Percentiles rank a stretch among this genome's conserved stretches.
Evolutionary conservation across 2,329 filamentous ascomycete species (phyloP).

Genomic region (Pseudogymnoascus sp.): DNA sequence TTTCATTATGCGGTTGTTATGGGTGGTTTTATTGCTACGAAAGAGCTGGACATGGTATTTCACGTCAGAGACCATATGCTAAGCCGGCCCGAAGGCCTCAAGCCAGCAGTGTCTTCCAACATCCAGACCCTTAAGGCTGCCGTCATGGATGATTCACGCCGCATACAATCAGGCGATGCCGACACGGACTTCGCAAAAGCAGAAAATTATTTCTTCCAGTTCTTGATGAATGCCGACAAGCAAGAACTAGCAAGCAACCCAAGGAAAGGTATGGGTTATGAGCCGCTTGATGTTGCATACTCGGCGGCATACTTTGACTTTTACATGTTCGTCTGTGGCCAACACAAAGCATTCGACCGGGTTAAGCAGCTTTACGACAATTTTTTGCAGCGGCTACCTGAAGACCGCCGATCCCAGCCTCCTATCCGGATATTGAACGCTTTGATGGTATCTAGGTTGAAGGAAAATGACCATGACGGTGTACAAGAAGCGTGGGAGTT

Average conservation of each 20-base stretch:
- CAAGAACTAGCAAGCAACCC: conserved; percentile 23
- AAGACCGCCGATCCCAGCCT: conserved; percentile 33
- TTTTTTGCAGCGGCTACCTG: conserved; percentile 41
- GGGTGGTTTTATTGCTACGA: conserved; percentile 38
- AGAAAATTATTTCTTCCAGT: conserved; percentile 25
- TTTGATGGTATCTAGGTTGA: conserved; percentile 61
- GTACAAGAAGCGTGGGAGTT: conserved; percentile 63
- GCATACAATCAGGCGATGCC: conserved; percentile 14
- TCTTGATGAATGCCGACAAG: conserved; percentile 22
- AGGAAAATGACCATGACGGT: conserved; percentile 50
- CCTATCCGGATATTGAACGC: conserved; percentile 54
- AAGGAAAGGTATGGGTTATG: conserved; percentile 22
- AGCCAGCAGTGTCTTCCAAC: conserved; percentile 32
- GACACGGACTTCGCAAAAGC: conserved; percentile 23
- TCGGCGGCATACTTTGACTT: conserved; percentile 43
- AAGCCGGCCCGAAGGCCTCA: conserved; percentile 28
- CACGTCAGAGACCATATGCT: conserved; percentile 43
- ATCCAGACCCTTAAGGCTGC: conserved; percentile 36
- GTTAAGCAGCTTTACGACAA: conserved; percentile 51
- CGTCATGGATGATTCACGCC: conserved; percentile 21
- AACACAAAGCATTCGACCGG: conserved; percentile 38
- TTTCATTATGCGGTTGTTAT: conserved; percentile 50
- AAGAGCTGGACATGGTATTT: conserved; percentile 41
- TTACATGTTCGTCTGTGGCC: conserved; percentile 50
- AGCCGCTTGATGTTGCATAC: conserved; percentile 26